Percentiles rank a stretch among this genome's conserved stretches.
Evolutionary conservation across 1,284 basidiomycete species (phyloP).

Genomic region (Lentinula novae-zelandiae): DNA sequence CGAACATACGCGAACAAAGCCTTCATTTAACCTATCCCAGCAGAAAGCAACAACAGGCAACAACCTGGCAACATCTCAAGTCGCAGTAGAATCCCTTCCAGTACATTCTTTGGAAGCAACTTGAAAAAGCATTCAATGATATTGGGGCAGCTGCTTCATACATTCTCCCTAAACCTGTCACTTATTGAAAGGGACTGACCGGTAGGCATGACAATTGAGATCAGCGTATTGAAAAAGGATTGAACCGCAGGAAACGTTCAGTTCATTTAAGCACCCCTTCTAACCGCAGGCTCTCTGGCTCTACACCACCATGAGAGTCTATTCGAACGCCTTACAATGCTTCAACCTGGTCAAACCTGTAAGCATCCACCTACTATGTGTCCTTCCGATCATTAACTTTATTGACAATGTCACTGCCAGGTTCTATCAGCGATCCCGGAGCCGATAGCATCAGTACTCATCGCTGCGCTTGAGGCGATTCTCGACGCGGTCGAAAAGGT

Average conservation of each 20-base stretch:
- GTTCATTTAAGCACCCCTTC: neutral
- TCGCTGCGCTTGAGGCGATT: neutral
- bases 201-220: too few relatives aligned
- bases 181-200: too few relatives aligned
- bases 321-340: neutral
- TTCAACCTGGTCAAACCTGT: neutral
- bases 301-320: neutral
- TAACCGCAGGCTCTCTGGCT: neutral
- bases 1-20: neutral
- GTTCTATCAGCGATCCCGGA: neutral
- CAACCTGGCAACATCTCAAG: too few relatives aligned
- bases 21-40: neutral
- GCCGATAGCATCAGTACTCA: neutral
- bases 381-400: neutral
- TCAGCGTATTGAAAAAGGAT: too few relatives aligned
- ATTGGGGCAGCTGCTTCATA: too few relatives aligned
- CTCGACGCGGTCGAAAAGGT: constrained; percentile 1
- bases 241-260: too few relatives aligned
- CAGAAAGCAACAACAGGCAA: too few relatives aligned
- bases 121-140: too few relatives aligned
- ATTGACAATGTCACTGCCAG: neutral
- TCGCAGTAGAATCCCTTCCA: too few relatives aligned
- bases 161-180: too few relatives aligned
- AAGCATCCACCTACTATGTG: neutral
- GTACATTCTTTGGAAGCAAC: neutral